Evolutionary conservation across 768 basidiomycete genomes (phyloP).

Genomic region (Kwoniella shandongensis): DNA sequence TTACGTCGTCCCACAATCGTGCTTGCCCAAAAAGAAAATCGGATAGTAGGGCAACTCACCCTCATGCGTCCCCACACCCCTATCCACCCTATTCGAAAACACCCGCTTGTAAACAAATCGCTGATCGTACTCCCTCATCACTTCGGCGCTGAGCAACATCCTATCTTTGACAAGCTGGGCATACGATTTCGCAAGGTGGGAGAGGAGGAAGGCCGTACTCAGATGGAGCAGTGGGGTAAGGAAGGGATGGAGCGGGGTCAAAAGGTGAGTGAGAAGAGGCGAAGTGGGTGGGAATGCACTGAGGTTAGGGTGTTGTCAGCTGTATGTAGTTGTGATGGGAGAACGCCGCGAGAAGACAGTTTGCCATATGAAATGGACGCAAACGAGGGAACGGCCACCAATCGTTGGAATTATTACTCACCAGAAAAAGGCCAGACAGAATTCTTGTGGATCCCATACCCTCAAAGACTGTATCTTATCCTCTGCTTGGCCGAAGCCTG

Average conservation of each 20-base stretch:
- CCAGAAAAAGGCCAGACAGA: conserved; percentile 51
- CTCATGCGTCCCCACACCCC: conserved; percentile 46
- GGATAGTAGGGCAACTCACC: conserved; percentile 21
- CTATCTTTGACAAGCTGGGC: conserved; percentile 49
- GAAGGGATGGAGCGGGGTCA: conserved; percentile 40
- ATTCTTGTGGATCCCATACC: conserved; percentile 53
- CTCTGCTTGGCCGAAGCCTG: conserved; percentile 9
- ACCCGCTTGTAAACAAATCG: conserved; percentile 51
- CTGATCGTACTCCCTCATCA: conserved; percentile 53
- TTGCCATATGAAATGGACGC: too few species aligned
- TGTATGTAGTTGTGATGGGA: not conserved
- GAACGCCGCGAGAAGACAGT: too few species aligned
- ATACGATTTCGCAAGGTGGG: conserved; percentile 39
- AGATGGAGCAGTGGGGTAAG: conserved; percentile 40
- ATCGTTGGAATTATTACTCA: too few species aligned
- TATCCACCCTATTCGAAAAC: conserved; percentile 44
- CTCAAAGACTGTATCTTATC: conserved; percentile 46
- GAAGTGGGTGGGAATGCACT: conserved; percentile 47
- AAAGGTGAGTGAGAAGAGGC: conserved; percentile 39
- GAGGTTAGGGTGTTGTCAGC: not conserved
- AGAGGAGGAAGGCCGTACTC: conserved; percentile 36
- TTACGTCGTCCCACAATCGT: too few species aligned
- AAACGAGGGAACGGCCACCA: too few species aligned
- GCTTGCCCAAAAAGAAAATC: too few species aligned
- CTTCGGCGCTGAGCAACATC: conserved; percentile 48